A percentile compares a stretch with the other conserved stretches of the same genome.
phyloP scores from a whole-genome alignment of 805 yeast genomes.

The Candida odintsovae region DNA sequence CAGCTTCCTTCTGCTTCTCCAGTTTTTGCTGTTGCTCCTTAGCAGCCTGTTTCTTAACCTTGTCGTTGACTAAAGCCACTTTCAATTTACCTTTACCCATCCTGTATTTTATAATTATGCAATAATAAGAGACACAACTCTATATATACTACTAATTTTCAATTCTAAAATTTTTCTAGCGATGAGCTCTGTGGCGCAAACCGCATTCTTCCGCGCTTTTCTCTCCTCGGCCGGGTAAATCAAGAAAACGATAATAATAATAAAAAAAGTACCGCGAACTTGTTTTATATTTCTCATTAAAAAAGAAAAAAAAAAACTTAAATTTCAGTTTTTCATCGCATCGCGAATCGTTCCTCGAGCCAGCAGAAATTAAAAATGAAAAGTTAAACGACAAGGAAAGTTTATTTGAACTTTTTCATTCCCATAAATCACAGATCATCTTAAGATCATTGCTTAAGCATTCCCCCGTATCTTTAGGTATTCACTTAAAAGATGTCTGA shows the following conservation, averaged over 20 bases:
- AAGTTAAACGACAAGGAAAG: neutral
- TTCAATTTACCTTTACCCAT: conserved; percentile 25
- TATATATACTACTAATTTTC: neutral
- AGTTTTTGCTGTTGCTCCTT: conserved; percentile 13
- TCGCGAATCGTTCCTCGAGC: too few species aligned
- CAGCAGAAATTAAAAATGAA: too few species aligned
- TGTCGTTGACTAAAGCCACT: conserved; percentile 17
- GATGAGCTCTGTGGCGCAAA: conserved; percentile 2
- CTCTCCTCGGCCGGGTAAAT: too few species aligned
- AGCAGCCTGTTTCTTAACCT: conserved; percentile 14
- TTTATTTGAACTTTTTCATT: too few species aligned
- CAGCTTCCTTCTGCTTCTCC: conserved; percentile 18
- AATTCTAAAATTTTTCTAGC: conserved; percentile 4
- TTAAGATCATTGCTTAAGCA: too few species aligned
- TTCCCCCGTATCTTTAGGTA: too few species aligned
- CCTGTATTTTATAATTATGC: neutral
- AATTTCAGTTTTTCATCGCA: too few species aligned
- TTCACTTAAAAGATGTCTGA: conserved; percentile 13
- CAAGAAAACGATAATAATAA: too few species aligned
- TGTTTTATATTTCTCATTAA: neutral
- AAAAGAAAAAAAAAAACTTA: too few species aligned
- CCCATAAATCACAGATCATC: too few species aligned
- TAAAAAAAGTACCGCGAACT: neutral
- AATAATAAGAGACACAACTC: too few species aligned
- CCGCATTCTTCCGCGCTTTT: neutral